Evolutionary conservation across 768 basidiomycete genomes (phyloP), one percentile per base, ranked within the genome.

Genomic region (Dioszegia hungarica): DNA sequence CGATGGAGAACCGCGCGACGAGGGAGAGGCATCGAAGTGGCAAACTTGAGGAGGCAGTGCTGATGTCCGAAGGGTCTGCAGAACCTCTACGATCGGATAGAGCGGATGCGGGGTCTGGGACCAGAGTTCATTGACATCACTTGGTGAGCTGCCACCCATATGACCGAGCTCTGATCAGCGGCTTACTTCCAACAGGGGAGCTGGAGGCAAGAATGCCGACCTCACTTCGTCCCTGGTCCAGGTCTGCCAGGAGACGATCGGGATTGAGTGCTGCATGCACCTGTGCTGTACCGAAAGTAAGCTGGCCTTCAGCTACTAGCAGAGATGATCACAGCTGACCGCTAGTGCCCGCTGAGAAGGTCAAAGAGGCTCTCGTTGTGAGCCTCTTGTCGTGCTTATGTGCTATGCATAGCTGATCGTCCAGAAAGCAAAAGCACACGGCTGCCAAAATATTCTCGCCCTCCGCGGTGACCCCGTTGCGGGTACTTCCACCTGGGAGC

Each of bases 91-190:
- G 93, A 97, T 78, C 92, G 95, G 69, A 98, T 99, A 79, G 94
- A 98, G 77, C 89, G 93, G 62, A 98, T 99, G 95, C 83, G 91
- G 51, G 83, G 84, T 8, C 79, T 95, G 33, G 94, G 95, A 1
- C 95, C 95, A 9, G 94, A 95, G 75, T 99, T 99, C 74, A 88
- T 98, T 66, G 94, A 98, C 75, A 94, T 98, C 70, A 98, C 94
- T 74, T 98, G 90, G 90, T 85, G 36, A 38, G 67, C 45, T 46
- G 0, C 20, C 33, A 28, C 2, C 5, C 15, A 3, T 5, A 27
- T 27, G 34, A n/a, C 12, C 10, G 5, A 24, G 19, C 9, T 1
- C 4, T 2, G 24, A 27, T 10, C 10, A 39, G 50, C 56, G 52
- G 33, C 52, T 41, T n/a, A n/a, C n/a, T n/a, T n/a, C 11, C 24